Base-by-base conservation (phyloP, 129 eudicot species). In the Tanacetum coccineum region DNA sequence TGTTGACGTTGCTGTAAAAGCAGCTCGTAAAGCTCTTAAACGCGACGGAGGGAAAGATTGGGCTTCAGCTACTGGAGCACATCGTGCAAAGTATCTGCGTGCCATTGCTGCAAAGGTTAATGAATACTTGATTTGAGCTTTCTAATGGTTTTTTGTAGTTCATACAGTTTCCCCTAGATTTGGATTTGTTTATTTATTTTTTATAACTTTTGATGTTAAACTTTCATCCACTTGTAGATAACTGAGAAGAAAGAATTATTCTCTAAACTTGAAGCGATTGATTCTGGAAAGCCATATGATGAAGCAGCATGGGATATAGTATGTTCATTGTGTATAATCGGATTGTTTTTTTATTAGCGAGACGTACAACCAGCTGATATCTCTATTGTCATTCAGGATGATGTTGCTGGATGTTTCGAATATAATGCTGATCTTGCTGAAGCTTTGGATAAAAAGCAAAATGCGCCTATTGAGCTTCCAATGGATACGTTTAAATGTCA, bases 231-330 rank as follows among this genome's bases (percentile, higher is more conserved):
- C 40, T 13, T 76, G 76, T 70, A 94, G 99, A 57, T 94, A 57
- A 84, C 81, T 8, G 97, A 89, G 79, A 83, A 85, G 70, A 94
- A 94, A 62, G 28, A 78, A 21, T 71, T 72, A 53, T 77, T 94
- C 1, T 88, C 95, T 26, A 94, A 65, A 71, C 90, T 89, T 26
- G 99, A 94, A 74, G 78, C 94, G 46, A 54, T 94, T 57, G 99
- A 94, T 78, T 74, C 82, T 73, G 99, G 99, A 60, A 94, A 94
- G 66, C 99, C 99, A 62, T 67, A 82, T 49, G 97, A 89, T 4
- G 97, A 94, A 83, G 87, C 99, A 32, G 88, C 85, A 32, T 94
- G 97, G 99, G 99, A 94, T 78, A 89, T 94, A 3, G 99, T 94
- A 79, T 66, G 93, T 74, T 30, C 74, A 40, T 47, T 44, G 39